Evolutionary conservation across 331 rosid genomes (phyloP).

Genomic region (Telfairia occidentalis): DNA sequence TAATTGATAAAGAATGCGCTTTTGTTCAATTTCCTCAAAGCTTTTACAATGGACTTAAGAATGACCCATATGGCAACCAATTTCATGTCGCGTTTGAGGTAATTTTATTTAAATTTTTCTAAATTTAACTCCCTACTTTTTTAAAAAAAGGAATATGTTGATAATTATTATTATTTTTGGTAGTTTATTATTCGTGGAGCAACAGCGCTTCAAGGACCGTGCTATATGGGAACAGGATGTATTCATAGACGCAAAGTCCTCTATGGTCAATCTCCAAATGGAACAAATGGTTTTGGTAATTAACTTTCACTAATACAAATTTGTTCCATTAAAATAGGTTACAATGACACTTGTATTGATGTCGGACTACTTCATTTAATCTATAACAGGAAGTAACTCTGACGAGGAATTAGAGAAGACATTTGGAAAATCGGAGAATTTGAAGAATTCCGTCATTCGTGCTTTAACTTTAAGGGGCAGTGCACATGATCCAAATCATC

Average conservation of each 20-base stretch:
- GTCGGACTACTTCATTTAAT: not conserved
- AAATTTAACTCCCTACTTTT: no score
- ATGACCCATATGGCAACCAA: not conserved
- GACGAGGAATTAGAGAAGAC: not conserved
- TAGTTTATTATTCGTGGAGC: not conserved
- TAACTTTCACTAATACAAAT: no score
- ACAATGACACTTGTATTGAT: no score
- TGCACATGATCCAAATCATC: not conserved
- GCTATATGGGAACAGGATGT: not conserved
- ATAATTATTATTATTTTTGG: not conserved
- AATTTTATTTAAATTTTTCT: not conserved
- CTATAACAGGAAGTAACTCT: not conserved
- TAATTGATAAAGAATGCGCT: not conserved
- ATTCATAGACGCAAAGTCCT: not conserved
- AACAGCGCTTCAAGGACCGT: not conserved
- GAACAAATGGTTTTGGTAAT: not conserved
- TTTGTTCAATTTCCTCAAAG: not conserved
- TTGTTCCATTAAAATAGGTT: no score
- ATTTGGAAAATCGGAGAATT: not conserved
- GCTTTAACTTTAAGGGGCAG: not conserved
- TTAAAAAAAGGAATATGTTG: not conserved
- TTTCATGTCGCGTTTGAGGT: not conserved
- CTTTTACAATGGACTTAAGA: not conserved
- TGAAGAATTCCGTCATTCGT: not conserved
- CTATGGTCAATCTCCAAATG: not conserved